phyloP scores from a whole-genome alignment of 495 filamentous ascomycete species.

The Trichoderma virens region DNA sequence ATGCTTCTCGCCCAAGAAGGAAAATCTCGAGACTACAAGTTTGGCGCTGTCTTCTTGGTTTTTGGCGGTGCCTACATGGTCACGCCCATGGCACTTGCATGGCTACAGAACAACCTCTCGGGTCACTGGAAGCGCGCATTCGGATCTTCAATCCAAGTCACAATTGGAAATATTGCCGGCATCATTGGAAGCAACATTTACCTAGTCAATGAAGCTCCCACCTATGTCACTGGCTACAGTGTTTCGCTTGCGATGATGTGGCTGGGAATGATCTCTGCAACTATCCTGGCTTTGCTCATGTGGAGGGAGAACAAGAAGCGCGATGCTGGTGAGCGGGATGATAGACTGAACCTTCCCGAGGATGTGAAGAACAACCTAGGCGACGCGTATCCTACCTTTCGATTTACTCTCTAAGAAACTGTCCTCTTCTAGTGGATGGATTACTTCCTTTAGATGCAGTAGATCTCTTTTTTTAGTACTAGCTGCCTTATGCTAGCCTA shows the following conservation, averaged over 20 bases:
- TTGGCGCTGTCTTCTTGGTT: conserved; percentile 51
- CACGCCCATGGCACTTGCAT: conserved; percentile 47
- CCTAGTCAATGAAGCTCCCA: conserved; percentile 34
- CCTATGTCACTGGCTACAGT: conserved; percentile 35
- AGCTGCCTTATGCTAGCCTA: neutral
- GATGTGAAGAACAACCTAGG: conserved; percentile 3
- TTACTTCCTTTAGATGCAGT: no score
- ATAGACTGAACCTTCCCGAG: conserved; percentile 20
- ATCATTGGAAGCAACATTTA: conserved; percentile 48
- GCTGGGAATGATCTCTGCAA: conserved; percentile 33
- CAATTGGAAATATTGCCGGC: conserved; percentile 38
- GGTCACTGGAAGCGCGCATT: conserved; percentile 44
- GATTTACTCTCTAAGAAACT: neutral
- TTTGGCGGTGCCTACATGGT: conserved; percentile 54
- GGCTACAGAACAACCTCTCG: conserved; percentile 37
- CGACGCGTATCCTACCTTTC: neutral
- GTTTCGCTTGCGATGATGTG: conserved; percentile 26
- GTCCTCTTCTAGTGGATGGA: neutral
- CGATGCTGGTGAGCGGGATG: conserved; percentile 32
- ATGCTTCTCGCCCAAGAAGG: conserved; percentile 41
- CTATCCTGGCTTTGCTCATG: conserved; percentile 32
- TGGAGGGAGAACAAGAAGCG: conserved; percentile 41
- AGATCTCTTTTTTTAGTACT: neutral
- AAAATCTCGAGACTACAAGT: conserved; percentile 40
- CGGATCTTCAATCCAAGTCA: conserved; percentile 34